Evolutionary conservation across 495 filamentous ascomycete genomes (phyloP).

Genomic region (Aspergillus carlsbadensis): DNA sequence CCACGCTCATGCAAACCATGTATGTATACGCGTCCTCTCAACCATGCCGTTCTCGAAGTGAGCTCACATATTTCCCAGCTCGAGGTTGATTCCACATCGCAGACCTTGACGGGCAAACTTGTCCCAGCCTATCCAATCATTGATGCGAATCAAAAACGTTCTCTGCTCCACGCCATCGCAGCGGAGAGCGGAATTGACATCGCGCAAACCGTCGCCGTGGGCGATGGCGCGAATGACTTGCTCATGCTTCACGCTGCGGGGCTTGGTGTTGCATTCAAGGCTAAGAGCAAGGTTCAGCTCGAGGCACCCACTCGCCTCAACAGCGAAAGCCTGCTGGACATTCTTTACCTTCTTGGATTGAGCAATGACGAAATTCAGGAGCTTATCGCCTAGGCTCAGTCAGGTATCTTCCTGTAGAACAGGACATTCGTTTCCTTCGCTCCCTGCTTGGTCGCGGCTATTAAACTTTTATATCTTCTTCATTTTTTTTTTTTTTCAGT

Average conservation of each 20-base stretch:
- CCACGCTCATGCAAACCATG: slow-evolving; percentile 81
- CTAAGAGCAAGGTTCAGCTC: slow-evolving; percentile 87
- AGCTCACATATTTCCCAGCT: slow-evolving; percentile 40
- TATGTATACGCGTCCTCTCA: slow-evolving; percentile 27
- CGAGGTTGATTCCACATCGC: slow-evolving; percentile 61
- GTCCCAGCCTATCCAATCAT: slow-evolving; percentile 69
- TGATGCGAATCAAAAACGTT: slow-evolving; percentile 74
- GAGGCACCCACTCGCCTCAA: slow-evolving; percentile 82
- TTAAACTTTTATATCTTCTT: not conserved
- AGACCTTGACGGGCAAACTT: slow-evolving; percentile 78
- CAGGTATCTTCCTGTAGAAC: not conserved
- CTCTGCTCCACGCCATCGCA: slow-evolving; percentile 75
- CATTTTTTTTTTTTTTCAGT: not conserved
- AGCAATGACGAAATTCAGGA: slow-evolving; percentile 61
- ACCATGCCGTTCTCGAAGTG: not conserved
- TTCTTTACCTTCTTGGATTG: slow-evolving; percentile 83
- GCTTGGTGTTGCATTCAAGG: slow-evolving; percentile 88
- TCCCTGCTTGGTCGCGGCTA: not conserved
- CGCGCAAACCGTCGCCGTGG: slow-evolving; percentile 79
- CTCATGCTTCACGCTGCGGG: slow-evolving; percentile 89
- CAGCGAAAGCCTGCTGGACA: slow-evolving; percentile 70
- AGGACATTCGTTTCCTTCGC: not conserved
- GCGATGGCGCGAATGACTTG: slow-evolving; percentile 94
- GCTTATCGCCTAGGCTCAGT: slow-evolving; percentile 32
- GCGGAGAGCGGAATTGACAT: slow-evolving; percentile 66